Conservation (phyloP, 2,329 filamentous ascomycete species). For the Trichoderma sp. region DNA sequence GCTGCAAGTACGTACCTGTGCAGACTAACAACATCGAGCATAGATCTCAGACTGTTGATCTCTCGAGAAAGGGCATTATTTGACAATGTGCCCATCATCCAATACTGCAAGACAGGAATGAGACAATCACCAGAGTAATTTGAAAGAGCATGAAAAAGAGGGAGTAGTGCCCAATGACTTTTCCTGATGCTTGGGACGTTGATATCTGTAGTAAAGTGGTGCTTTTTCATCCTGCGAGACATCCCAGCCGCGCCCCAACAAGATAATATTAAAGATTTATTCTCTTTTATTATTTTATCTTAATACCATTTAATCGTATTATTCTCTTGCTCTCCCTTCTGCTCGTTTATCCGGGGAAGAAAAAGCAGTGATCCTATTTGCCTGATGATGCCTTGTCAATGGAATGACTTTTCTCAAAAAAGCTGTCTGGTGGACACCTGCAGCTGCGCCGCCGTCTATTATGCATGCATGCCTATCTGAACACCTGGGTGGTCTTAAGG, state of each 20-base stretch:
- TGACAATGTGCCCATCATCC: neutral
- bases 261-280: neutral
- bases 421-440: conserved; percentile 25
- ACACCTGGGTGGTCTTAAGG: conserved; percentile 21
- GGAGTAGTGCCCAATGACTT: neutral
- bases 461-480: conserved; percentile 5
- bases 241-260: neutral
- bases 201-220: neutral
- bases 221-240: conserved; percentile 1
- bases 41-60: neutral
- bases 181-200: neutral
- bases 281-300: neutral
- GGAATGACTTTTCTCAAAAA: conserved; percentile 1
- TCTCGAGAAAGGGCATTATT: neutral
- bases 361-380: conserved; percentile 24
- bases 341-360: conserved; percentile 18
- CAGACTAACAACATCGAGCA: neutral
- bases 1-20: neutral
- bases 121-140: neutral
- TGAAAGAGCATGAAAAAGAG: neutral
- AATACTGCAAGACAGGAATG: neutral
- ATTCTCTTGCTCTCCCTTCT: neutral
- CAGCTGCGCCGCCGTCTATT: conserved; percentile 24
- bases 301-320: neutral
- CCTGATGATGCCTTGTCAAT: conserved; percentile 15